Evolutionary conservation across 176 grass and related monocot genomes (phyloP).

Genomic region (Chloris gayana): DNA sequence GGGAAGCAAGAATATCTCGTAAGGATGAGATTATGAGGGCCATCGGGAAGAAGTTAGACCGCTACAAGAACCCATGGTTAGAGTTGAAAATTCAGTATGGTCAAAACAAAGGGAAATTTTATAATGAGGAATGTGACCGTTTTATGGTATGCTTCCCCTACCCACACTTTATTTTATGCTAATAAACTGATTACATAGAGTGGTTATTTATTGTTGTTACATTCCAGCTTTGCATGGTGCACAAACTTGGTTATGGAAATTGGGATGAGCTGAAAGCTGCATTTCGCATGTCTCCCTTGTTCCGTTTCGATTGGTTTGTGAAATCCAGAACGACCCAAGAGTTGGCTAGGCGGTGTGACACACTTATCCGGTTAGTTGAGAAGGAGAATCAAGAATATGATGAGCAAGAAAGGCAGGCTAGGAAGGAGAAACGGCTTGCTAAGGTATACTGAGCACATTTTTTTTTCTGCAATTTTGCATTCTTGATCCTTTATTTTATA

Average conservation of each 20-base stretch:
- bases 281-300: slow-evolving; percentile 85
- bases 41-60: slow-evolving; percentile 91
- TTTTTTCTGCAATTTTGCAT: not conserved
- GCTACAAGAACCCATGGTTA: slow-evolving; percentile 98
- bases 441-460: slow-evolving; percentile 48
- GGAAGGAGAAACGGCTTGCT: slow-evolving; percentile 87
- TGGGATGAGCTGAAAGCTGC: slow-evolving; percentile 99
- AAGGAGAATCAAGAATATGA: slow-evolving; percentile 99
- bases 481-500: not conserved
- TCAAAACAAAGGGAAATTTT: slow-evolving; percentile 96
- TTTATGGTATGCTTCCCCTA: slow-evolving; percentile 73
- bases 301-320: slow-evolving; percentile 99
- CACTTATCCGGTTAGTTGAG: slow-evolving; percentile 91
- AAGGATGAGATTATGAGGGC: slow-evolving; percentile 99
- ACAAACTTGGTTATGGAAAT: slow-evolving; percentile 96
- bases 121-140: slow-evolving; percentile 98
- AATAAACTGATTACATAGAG: slow-evolving; percentile 12
- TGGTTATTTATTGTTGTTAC: slow-evolving; percentile 31
- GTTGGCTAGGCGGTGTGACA: slow-evolving; percentile 93
- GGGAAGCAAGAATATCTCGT: slow-evolving; percentile 88
- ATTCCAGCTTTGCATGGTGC: slow-evolving; percentile 96
- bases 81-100: slow-evolving; percentile 98
- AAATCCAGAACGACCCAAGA: slow-evolving; percentile 95
- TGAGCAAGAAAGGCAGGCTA: slow-evolving; percentile 88
- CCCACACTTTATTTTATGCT: not conserved